These are phyloP conservation scores for Heliosperma pusillum DNA, from an alignment of 148 eudicot species.

Conservation along the genomic window DNA sequence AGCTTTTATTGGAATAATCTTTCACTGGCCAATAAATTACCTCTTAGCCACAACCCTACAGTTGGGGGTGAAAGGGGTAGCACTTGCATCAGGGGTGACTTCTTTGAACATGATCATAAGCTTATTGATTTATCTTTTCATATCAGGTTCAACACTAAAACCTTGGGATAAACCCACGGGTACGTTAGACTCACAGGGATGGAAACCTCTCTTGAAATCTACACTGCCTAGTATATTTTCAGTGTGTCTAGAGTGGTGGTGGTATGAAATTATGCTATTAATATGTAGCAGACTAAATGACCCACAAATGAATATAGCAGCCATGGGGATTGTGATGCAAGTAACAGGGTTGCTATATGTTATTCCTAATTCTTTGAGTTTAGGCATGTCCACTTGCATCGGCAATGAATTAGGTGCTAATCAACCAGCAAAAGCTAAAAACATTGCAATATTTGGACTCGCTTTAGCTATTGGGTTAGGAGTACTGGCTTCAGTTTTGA, in stretches of 20 bases:
- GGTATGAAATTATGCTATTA: conserved; percentile 46
- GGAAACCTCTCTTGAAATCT: conserved; percentile 32
- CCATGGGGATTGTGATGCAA: conserved; percentile 55
- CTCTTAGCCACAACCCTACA: conserved; percentile 30
- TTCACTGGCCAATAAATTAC: conserved; percentile 39
- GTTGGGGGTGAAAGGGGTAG: conserved; percentile 44
- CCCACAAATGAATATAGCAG: conserved; percentile 36
- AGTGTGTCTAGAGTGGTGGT: conserved; percentile 57
- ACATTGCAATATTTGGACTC: conserved; percentile 29
- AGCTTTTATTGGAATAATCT: conserved; percentile 33
- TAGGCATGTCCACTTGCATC: conserved; percentile 36
- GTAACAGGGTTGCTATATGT: conserved; percentile 40
- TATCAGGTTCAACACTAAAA: conserved; percentile 26
- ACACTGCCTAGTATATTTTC: conserved; percentile 36
- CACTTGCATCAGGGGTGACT: conserved; percentile 39
- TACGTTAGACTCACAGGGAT: conserved; percentile 21
- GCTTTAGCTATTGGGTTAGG: conserved; percentile 29
- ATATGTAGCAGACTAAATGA: conserved; percentile 38
- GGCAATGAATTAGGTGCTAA: conserved; percentile 46
- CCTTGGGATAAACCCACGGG: conserved; percentile 30
- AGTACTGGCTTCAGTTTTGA: conserved; percentile 29
- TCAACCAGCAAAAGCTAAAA: conserved; percentile 34
- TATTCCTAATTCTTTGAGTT: conserved; percentile 42
- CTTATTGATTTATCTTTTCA: conserved; percentile 33
- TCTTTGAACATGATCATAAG: conserved; percentile 34